These are phyloP conservation scores for Colletotrichum sp. DNA, from an alignment of 2,329 filamentous ascomycete species.

Conservation along the genomic window DNA sequence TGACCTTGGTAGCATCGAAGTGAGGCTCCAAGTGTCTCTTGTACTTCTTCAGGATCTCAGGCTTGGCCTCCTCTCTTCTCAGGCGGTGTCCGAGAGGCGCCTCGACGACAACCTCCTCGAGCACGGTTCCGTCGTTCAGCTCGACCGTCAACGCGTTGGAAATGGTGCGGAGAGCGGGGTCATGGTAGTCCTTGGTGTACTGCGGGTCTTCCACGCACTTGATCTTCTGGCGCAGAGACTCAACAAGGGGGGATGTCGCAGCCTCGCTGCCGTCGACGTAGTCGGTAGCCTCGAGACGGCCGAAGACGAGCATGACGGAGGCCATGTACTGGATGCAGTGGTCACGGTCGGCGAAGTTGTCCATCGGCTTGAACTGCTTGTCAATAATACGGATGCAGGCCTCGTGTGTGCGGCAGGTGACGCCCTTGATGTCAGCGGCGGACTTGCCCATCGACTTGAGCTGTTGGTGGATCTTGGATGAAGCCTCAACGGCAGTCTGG, in stretches of 20 bases:
- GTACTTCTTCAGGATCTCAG: constrained; percentile 94
- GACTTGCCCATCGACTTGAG: constrained; percentile 87
- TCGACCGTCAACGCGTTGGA: constrained; percentile 95
- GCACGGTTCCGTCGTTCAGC: constrained; percentile 89
- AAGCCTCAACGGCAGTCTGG: constrained; percentile 95
- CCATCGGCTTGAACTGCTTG: constrained; percentile 99
- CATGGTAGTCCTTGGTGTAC: constrained; percentile 95
- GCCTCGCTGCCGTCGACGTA: constrained; percentile 94
- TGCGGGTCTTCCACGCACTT: constrained; percentile 94
- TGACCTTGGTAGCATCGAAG: constrained; percentile 76
- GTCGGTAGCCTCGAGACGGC: constrained; percentile 90
- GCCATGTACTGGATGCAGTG: constrained; percentile 99
- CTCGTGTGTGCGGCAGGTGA: constrained; percentile 96
- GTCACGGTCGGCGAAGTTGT: constrained; percentile 99
- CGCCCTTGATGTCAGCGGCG: constrained; percentile 88
- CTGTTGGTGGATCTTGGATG: constrained; percentile 84
- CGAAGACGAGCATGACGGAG: constrained; percentile 92
- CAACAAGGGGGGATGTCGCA: constrained; percentile 85
- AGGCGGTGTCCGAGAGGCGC: constrained; percentile 92
- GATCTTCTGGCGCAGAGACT: constrained; percentile 92
- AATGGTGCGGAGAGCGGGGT: constrained; percentile 92
- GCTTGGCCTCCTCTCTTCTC: constrained; percentile 95
- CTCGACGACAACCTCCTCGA: constrained; percentile 91
- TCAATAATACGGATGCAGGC: constrained; percentile 99
- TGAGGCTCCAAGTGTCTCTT: constrained; percentile 89